Conservation (phyloP, 129 eudicot species). For the Lactuca sativa region DNA sequence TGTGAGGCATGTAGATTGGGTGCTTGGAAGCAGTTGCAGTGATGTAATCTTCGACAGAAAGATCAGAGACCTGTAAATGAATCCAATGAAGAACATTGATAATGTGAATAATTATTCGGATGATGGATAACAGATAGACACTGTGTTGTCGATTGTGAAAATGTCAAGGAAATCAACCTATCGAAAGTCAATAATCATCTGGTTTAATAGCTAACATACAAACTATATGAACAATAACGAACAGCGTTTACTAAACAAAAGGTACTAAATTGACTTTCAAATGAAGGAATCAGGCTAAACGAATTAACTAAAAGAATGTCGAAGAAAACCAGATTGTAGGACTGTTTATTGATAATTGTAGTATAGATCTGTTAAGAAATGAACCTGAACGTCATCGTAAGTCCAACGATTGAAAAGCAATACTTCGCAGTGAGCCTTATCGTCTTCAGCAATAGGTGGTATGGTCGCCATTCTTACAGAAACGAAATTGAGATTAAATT, state of each 20-base stretch:
- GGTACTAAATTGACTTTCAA: background rate
- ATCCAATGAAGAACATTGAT: background rate
- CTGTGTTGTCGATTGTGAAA: no score
- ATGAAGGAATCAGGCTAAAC: background rate
- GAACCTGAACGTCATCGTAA: constrained; percentile 76
- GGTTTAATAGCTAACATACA: no score
- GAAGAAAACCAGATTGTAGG: background rate
- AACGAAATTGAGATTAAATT: background rate
- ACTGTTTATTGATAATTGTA: background rate
- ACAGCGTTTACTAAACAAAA: background rate
- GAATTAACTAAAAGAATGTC: background rate
- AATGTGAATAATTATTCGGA: no score
- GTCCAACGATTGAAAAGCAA: constrained; percentile 74
- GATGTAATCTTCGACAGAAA: constrained; percentile 78
- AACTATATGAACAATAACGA: background rate
- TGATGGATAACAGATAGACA: no score
- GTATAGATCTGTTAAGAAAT: constrained; percentile 17
- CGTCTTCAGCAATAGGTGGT: constrained; percentile 35
- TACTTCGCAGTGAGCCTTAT: constrained; percentile 44
- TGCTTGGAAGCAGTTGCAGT: constrained; percentile 73
- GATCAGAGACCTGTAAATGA: constrained; percentile 49
- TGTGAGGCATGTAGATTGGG: constrained; percentile 75
- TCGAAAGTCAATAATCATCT: no score
- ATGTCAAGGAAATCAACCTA: no score
- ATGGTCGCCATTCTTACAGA: constrained; percentile 34